Conservation (phyloP, 1,284 basidiomycete species). For the Leccinum fallax region DNA sequence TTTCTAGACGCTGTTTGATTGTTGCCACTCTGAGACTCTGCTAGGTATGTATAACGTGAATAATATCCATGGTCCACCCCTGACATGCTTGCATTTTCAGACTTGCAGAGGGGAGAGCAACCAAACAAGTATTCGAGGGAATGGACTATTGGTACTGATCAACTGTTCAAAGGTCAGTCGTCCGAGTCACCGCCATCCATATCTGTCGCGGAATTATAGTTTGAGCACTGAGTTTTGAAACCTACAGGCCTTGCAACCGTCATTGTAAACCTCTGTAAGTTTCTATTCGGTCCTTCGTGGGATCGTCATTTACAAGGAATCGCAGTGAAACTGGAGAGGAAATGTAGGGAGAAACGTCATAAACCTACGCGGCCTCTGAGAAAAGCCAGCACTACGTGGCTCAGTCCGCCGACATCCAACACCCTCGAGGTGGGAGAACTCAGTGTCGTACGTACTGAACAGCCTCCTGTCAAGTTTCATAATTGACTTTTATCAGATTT, state of each 20-base stretch:
- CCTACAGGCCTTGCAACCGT: slow-evolving; percentile 12
- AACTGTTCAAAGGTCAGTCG: slow-evolving; percentile 22
- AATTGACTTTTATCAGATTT: slow-evolving; percentile 23
- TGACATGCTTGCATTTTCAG: slow-evolving; percentile 7
- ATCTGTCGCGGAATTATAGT: background rate
- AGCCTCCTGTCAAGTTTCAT: background rate
- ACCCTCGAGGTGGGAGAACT: slow-evolving; percentile 15
- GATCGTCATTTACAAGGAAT: background rate
- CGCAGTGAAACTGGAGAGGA: slow-evolving; percentile 17
- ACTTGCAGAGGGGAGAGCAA: slow-evolving; percentile 16
- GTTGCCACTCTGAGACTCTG: slow-evolving; percentile 32
- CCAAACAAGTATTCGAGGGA: slow-evolving; percentile 14
- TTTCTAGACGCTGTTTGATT: slow-evolving; percentile 32
- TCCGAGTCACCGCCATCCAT: background rate
- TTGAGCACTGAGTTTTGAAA: background rate
- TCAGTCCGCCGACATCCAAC: slow-evolving; percentile 7
- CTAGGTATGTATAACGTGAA: slow-evolving; percentile 20
- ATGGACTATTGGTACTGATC: slow-evolving; percentile 23
- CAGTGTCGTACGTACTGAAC: slow-evolving; percentile 16
- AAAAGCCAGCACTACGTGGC: slow-evolving; percentile 6
- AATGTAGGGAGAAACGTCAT: background rate
- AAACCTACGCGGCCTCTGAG: background rate
- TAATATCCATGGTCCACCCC: slow-evolving; percentile 8
- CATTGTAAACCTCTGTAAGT: slow-evolving; percentile 17
- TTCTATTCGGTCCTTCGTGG: background rate